Percentiles rank a stretch among this genome's conserved stretches.
Conservation (phyloP, 169 alveolate species). For the Plasmodium cynomolgi region DNA sequence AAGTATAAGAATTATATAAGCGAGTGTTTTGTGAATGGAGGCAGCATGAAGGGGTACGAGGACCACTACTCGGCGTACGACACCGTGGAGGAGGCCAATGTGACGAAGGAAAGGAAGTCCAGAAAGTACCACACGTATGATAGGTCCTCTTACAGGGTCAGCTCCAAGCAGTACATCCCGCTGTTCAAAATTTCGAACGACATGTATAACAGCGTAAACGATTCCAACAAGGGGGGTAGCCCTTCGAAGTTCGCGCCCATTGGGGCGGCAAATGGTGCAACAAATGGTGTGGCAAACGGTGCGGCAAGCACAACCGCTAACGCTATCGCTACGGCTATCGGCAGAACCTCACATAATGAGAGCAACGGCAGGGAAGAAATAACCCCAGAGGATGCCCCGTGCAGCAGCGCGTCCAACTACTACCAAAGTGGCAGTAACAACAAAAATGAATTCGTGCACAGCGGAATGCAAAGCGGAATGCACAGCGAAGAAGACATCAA, state of each 20-base stretch:
- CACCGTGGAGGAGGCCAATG: neutral
- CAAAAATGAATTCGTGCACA: neutral
- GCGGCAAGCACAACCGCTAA: neutral
- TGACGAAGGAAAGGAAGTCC: conserved; percentile 6
- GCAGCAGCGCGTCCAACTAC: neutral
- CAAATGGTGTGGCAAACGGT: neutral
- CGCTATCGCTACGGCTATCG: neutral
- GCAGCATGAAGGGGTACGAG: conserved; percentile 5
- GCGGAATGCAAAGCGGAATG: too few relatives aligned
- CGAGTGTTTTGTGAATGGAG: neutral
- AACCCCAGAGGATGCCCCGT: neutral
- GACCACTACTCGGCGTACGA: conserved; percentile 6
- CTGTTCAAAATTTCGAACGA: conserved; percentile 19
- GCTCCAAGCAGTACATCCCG: conserved; percentile 19
- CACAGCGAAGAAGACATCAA: neutral
- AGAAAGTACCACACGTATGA: conserved; percentile 32
- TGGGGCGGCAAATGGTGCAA: neutral
- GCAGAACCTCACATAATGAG: neutral
- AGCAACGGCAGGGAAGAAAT: neutral
- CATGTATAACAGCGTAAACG: neutral
- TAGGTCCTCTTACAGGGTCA: neutral
- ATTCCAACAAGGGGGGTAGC: neutral
- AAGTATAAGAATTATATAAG: conserved; percentile 30
- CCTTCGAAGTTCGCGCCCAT: neutral
- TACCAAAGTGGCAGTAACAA: neutral